Evolutionary conservation across 257 asterid species (phyloP), one percentile per base, ranked within the genome.

Genomic region (Petunia secreta): DNA sequence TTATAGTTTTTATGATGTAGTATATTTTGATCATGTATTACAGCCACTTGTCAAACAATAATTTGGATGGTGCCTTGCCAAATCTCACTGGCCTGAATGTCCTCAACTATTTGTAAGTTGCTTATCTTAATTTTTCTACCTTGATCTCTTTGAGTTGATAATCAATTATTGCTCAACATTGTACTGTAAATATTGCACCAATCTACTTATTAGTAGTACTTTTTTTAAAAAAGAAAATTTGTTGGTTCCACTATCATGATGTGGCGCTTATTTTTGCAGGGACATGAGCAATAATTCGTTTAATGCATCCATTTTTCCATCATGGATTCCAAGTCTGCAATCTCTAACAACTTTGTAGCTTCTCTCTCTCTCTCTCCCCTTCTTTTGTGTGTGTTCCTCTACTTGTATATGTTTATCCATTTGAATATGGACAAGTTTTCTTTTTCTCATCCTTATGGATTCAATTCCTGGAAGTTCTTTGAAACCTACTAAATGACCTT

Each of bases 201-300:
- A 39, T 77, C 4, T 8, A 39, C n/a, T 38, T 39, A 69, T 25
- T 58, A 48, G 25, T 25, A 25, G 25, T 25, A 25, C 25, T 25
- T 25, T 25, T 25, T 0, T 25, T 25, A 25, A 25, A 25, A 25
- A 25, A 25, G 25, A 25, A 25, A 25, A 25, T 25, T 25, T 25
- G 25, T 25, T 25, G 25, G 25, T 25, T 25, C 25, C 25, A 25
- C 0, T 25, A 25, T 25, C 25, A 0, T 25, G 25, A 25, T 25
- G 25, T 25, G 25, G 25, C 25, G 25, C 25, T 52, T 63, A 4
- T 8, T 60, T 64, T 69, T 89, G 82, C 97, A 94, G 97, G 94
- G 97, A 94, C 82, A 67, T 91, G 85, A 94, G 98, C 96, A 92
- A 92, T 78, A 92, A 92, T 75, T 77, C 96, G 3, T 94, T 94